Conservation (phyloP, 805 yeast genomes). For the Yarrowia sp. region DNA sequence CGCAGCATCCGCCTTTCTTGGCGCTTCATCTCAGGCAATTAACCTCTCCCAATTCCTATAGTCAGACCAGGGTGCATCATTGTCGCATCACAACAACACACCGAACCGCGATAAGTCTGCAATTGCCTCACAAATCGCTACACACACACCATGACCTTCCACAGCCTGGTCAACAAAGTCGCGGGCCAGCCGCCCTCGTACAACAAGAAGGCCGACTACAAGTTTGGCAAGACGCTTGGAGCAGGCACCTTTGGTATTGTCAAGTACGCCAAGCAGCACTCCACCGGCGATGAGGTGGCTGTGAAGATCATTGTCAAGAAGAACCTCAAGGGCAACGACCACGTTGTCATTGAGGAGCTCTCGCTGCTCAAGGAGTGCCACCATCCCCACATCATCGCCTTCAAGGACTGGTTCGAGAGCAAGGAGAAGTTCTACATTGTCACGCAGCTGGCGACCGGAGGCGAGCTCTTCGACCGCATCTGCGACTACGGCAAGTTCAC, state of each 20-base stretch:
- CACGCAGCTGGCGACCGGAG: constrained; percentile 93
- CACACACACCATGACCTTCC: constrained; percentile 28
- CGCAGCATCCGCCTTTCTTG: background rate
- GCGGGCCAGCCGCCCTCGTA: constrained; percentile 74
- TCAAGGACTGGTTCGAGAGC: constrained; percentile 90
- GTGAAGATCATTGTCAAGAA: constrained; percentile 85
- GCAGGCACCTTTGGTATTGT: constrained; percentile 97
- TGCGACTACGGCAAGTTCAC: constrained; percentile 78
- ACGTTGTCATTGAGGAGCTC: constrained; percentile 76
- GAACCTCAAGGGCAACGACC: constrained; percentile 74
- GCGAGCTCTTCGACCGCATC: constrained; percentile 89
- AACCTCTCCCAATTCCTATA: constrained; percentile 7
- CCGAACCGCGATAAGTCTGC: background rate
- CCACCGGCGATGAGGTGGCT: constrained; percentile 72
- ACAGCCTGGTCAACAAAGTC: constrained; percentile 48
- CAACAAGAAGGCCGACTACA: constrained; percentile 62
- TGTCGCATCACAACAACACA: background rate
- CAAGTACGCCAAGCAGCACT: constrained; percentile 59
- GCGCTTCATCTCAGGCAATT: background rate
- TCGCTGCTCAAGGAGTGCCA: constrained; percentile 60
- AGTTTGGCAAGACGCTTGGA: constrained; percentile 81
- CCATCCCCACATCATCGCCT: constrained; percentile 86
- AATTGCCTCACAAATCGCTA: background rate
- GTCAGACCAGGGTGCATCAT: background rate
- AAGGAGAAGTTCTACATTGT: constrained; percentile 90